Base-by-base conservation (phyloP, 345 rosid species). In the Zanthoxylum bungeanum region DNA sequence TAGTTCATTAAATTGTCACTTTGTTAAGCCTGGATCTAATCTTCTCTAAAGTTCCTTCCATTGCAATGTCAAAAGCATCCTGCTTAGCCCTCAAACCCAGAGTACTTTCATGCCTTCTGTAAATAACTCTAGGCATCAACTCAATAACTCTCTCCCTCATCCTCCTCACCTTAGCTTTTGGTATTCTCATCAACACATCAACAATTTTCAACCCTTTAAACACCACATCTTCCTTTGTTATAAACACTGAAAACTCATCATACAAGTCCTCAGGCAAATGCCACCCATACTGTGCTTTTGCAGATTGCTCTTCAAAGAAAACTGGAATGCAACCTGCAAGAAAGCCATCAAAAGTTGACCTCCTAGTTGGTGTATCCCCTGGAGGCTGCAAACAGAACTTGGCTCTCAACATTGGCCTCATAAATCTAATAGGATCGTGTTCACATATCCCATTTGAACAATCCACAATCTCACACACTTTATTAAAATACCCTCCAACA, bases 261-360 rank as follows among this genome's bases (percentile, higher is more conserved):
- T 66, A 91, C 22, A 80, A 72, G 0, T 88, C 86, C 51, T 77
- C 82, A 1, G 89, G 90, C 68, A 92, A 74, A 70, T 95, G 98
- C 97, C 97, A 95, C 1, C 63, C 28, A 49, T 89, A 95, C 77
- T 95, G 98, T 60, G 75, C 72, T 61, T 77, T 95, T 7, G 96
- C 99, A 0, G 93, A 78, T 39, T 81, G 87, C 4, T 92, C 97
- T 69, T 95, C 98, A 33, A 92, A 92, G 87, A 95, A 91, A 67
- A 91, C 96, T 11, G 99, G 99, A 16, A 92, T 88, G 62, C 99
- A 95, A 9, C 98, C 98, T 1, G 96, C 97, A 49, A 87, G 67
- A 51, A 95, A 84, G 50, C 89, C 89, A 77, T 95, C 96, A 65
- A 95, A 91, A 2, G 98, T 88, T 0, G 97, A 87, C 53, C 97